These are phyloP conservation scores for Auxenochlorella pyrenoidosa DNA, from an alignment of 139 green algal genomes.

Conservation along the genomic window DNA sequence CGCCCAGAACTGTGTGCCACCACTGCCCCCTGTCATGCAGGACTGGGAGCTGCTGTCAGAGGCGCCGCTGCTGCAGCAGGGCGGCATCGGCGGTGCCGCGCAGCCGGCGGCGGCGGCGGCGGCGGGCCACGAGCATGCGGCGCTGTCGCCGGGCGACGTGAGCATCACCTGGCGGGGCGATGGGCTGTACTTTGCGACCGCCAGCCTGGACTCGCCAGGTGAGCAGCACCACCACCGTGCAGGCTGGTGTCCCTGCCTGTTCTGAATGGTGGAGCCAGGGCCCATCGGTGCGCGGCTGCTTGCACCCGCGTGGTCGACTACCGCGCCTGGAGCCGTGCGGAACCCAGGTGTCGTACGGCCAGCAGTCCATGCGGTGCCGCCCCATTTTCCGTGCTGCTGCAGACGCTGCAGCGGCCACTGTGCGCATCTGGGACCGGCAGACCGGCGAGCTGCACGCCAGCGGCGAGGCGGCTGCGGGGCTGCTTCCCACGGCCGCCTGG, in stretches of 20 bases:
- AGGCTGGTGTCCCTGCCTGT: too few relatives aligned
- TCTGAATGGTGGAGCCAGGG: neutral
- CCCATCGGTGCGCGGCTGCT: neutral
- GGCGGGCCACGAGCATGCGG: neutral
- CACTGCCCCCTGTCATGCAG: neutral
- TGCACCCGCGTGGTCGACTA: neutral
- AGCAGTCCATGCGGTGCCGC: too few relatives aligned
- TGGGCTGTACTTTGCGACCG: conserved; percentile 80
- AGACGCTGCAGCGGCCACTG: neutral
- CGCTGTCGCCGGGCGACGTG: neutral
- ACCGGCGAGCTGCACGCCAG: conserved; percentile 68
- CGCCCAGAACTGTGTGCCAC: neutral
- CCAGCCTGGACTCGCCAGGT: neutral
- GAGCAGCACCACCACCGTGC: too few relatives aligned
- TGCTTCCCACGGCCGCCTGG: conserved; percentile 77
- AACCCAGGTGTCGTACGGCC: too few relatives aligned
- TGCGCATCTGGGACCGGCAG: conserved; percentile 78
- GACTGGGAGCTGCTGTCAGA: conserved; percentile 30
- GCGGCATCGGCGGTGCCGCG: too few relatives aligned
- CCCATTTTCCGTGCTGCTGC: too few relatives aligned
- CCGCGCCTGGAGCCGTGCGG: too few relatives aligned
- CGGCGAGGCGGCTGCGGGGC: conserved; percentile 52
- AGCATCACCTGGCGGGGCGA: conserved; percentile 85
- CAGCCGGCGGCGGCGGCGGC: neutral
- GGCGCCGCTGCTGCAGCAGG: conserved; percentile 12